Base-by-base conservation (phyloP, 768 basidiomycete species). In the Xanthoconium stramineum region DNA sequence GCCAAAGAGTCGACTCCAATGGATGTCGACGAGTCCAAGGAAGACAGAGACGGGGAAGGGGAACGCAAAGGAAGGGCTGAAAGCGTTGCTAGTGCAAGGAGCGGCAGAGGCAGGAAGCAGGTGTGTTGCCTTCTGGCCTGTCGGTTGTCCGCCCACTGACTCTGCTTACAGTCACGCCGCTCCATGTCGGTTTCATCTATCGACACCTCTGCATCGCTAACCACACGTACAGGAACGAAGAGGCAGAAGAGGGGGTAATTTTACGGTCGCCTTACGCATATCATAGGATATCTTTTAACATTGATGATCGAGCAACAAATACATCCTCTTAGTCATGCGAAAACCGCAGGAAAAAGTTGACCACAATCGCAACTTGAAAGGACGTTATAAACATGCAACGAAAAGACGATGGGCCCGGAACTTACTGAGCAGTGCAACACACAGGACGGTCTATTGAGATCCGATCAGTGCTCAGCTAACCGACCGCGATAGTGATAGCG, bases 331-430 rank as follows among this genome's bases (percentile, higher is more conserved):
- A 74, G 42, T 57, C 58, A 37, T 53, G 67, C 28, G 88, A 82
- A 72, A 94, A 92, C 47, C 91, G 85, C 57, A 95, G 79, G 57
- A 91, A 75, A 63, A 95, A 94, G 72, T 94, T 95, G 75, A 86
- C 83, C 53, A 90, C 74, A 63, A 94, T 83, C 43, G 93, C 91
- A 54, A 87, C 91, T 94, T 71, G 45, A 59, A 36, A 49, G 17
- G 30, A 51, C 11, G 17, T 42, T 29, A 52, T 33, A 19, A 38
- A 33, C 28, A 46, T 49, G 19, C 17, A 30, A 42, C n/a, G 8
- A 9, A 46, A 44, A n/a, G 19, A 6, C 43, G 12, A 35, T 24
- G 9, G 32, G 11, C 28, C 6, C 6, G 11, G 38, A 19, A 70
- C 80, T 46, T 72, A 91, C 91, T 78, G 53, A 95, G 82, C 24